Base-by-base conservation (phyloP, 1,284 basidiomycete species). In the Pulveroboletus sp. region DNA sequence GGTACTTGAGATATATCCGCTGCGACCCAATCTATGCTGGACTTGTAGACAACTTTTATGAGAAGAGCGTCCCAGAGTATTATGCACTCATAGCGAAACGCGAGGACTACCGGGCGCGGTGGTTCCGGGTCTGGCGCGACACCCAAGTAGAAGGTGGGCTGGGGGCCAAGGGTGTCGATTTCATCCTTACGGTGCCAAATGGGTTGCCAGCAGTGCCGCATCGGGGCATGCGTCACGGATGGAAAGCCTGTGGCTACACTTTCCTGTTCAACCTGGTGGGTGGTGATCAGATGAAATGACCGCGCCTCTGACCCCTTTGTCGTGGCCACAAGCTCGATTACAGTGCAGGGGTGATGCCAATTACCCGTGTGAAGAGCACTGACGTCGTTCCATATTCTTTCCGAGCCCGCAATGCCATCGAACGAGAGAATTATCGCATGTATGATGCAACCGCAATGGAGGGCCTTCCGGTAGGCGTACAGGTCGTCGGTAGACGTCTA, bases 381-480 rank as follows among this genome's bases (percentile, higher is more conserved):
- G 86, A 88, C 63, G 69, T 62, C 0, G 64, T 77, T 42, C 41
- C 64, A 13, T 48, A 39, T 3, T 44, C 58, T 16, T 64, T 72
- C 50, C 68, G 65, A 33, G 52, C 68, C 4, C 62, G 65, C 3
- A 75, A 74, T 56, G 61, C 62, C 10, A 68, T 76, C 41, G 74
- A 72, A 49, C 63, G 66, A 7, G 74, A 73, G 36, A 73, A 73
- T 58, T 76, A 76, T 59, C 69, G 66, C 29, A 73, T 82, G 47
- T 89, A 89, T 65, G 78, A 87, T 60, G 73, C 83, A 1, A 56
- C 65, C 1, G 76, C 76, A 61, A 89, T 88, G 86, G 72, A 79
- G 19, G 86, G 85, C 0, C 72, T 89, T 42, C 86, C 87, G 0
- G 76, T 89, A 0, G 86, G 83, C 0, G 75, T 89, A 35, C 85